Evolutionary conservation across 441 rosid genomes (phyloP), one percentile per base, ranked within the genome.

Genomic region (Viola pubescens): DNA sequence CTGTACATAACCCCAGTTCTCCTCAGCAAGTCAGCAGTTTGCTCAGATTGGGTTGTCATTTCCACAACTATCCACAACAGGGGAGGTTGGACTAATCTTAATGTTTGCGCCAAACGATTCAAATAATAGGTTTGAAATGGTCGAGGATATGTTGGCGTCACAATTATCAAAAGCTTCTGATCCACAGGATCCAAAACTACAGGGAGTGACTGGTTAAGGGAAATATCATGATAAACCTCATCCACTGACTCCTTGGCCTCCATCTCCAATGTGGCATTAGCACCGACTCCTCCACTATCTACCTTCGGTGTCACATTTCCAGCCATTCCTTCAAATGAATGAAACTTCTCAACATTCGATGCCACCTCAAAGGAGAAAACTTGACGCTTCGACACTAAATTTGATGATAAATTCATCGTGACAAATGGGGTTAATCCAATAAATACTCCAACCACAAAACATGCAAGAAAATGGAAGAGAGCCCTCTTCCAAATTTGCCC

Each of bases 51-150:
- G 46, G 78, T 64, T 61, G 73, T 56, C 82, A 70, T 73, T 71
- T 82, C 88, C 72, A 82, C 85, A 55, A 82, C 91, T 48, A 81
- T 76, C 91, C 91, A 85, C 76, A 85, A 60, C 14, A 85, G 64
- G 56, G 88, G 91, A 62, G 82, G 78, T 50, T 68, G 70, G 13
- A 76, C 80, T 16, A 71, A 70, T 68, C 68, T 77, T 64, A 85
- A 61, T 7, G 86, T 71, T 56, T 75, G 52, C 0, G 79, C 83
- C 79, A 82, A 60, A 42, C 74, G 81, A 56, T 73, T 81, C 67
- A 85, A 66, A 70, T 76, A 74, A 66, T 73, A 77, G 14, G 80
- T 77, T 68, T 77, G 86, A 64, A 77, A 63, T 4, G 66, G 68
- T 11, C 62, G 51, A 58, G 76, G 52, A 70, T 54, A 41, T 0